These are phyloP conservation scores for Auriscalpium vulgare DNA, from an alignment of 768 basidiomycete species.

Conservation along the genomic window DNA sequence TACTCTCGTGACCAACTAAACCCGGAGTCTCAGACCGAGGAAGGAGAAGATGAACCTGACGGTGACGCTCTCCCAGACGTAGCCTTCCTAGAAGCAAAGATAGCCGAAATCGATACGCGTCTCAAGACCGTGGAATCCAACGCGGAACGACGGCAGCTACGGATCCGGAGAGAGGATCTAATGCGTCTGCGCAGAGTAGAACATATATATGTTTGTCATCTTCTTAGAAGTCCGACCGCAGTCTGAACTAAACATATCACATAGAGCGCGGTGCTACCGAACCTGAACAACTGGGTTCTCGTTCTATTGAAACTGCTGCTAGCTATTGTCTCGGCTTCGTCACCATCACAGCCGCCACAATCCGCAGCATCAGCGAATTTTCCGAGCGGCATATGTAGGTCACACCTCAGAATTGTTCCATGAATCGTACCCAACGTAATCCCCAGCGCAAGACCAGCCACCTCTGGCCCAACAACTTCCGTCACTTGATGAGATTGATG, in stretches of 20 bases:
- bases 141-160: slow-evolving; percentile 52
- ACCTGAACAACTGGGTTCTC: slow-evolving; percentile 83
- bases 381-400: slow-evolving; percentile 67
- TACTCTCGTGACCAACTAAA: not conserved
- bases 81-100: slow-evolving; percentile 62
- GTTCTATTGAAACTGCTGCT: slow-evolving; percentile 88
- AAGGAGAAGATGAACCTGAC: slow-evolving; percentile 32
- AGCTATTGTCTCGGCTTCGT: slow-evolving; percentile 84
- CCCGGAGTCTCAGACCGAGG: slow-evolving; percentile 2
- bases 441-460: slow-evolving; percentile 40
- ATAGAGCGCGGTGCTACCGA: slow-evolving; percentile 78
- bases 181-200: slow-evolving; percentile 87
- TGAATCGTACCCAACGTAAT: slow-evolving; percentile 1
- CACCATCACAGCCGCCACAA: slow-evolving; percentile 52
- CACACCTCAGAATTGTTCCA: slow-evolving; percentile 16
- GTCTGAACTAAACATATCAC: slow-evolving; percentile 2
- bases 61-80: slow-evolving; percentile 67
- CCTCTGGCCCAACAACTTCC: slow-evolving; percentile 58
- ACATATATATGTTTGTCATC: slow-evolving; percentile 73
- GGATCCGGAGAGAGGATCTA: slow-evolving; percentile 68
- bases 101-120: slow-evolving; percentile 52
- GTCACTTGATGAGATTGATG: slow-evolving; percentile 86
- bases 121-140: slow-evolving; percentile 42
- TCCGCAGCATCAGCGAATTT: slow-evolving; percentile 64
- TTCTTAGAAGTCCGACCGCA: not conserved